Base-by-base conservation (phyloP, 2,329 filamentous ascomycete genomes). In the Cladosporium austrohemisphaericum region DNA sequence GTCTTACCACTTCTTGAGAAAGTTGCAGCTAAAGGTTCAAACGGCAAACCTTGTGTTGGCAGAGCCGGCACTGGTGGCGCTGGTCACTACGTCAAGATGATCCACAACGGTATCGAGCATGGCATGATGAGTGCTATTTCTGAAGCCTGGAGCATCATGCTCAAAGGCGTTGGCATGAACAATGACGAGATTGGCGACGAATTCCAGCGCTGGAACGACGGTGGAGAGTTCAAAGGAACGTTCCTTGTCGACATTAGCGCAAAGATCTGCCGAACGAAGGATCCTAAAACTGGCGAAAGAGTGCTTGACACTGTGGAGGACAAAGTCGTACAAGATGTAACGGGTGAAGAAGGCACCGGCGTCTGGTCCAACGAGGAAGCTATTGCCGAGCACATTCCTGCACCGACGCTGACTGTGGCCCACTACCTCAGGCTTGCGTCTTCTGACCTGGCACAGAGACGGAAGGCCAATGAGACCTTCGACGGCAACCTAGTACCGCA, bases 71-170 rank as follows among this genome's bases (percentile, higher is more conserved):
- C 77, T 2, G 78, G 78, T 0, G 83, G 84, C 1, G 75, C 78
- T 1, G 84, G 84, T 0, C 84, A 88, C 63, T 88, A 83, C 59
- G 81, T 86, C 32, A 88, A 88, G 70, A 88, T 87, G 83, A 76
- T 86, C 3, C 84, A 88, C 62, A 86, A 88, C 55, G 84, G 83
- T 1, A 86, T 88, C 52, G 84, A 88, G 61, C 82, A 86, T 53
- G 84, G 82, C 1, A 85, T 88, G 79, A 78, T 88, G 70, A 78
- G 76, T 46, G 73, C 76, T 0, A 73, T 86, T 5, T 77, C 77
- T 11, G 84, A 88, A 62, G 78, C 79, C 2, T 88, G 82, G 81
- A 73, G 73, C 1, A 73, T 86, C 25, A 79, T 88, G 70, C 72
- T 75, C 28, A 72, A 73, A 35, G 76, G 79, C 1, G 68, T 86